phyloP scores from a whole-genome alignment of 768 basidiomycete genomes.

The Pleurotus pulmonarius region DNA sequence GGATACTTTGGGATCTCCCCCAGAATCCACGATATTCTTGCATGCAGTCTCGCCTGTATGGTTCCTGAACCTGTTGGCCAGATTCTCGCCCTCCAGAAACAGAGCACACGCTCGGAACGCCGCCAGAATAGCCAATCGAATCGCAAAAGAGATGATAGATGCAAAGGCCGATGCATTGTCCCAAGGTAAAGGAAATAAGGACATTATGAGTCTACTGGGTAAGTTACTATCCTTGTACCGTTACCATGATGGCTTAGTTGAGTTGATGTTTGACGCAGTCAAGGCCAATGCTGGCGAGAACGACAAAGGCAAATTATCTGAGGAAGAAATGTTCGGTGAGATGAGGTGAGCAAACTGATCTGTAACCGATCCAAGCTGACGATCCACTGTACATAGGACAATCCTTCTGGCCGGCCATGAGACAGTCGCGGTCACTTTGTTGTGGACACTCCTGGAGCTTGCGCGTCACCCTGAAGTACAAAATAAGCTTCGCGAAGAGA shows the following conservation, averaged over 20 bases:
- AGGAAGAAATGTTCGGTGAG: conserved; percentile 37
- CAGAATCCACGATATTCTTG: conserved; percentile 25
- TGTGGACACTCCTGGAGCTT: conserved; percentile 64
- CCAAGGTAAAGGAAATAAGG: conserved; percentile 46
- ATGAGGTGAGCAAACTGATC: conserved; percentile 20
- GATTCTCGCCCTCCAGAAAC: conserved; percentile 32
- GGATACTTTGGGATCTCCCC: conserved; percentile 27
- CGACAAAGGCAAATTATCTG: conserved; percentile 27
- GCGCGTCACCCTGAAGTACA: conserved; percentile 57
- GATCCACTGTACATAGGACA: conserved; percentile 23
- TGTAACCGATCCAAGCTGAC: too few species aligned
- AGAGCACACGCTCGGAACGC: conserved; percentile 44
- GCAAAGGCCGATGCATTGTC: conserved; percentile 43
- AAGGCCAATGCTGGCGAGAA: conserved; percentile 42
- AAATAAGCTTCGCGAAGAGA: conserved; percentile 56
- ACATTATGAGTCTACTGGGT: conserved; percentile 18
- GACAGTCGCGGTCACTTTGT: conserved; percentile 54
- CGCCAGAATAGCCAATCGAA: conserved; percentile 36
- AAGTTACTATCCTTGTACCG: conserved; percentile 12
- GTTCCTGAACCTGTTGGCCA: conserved; percentile 42
- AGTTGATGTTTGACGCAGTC: conserved; percentile 21
- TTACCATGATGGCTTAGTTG: neutral
- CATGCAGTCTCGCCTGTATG: conserved; percentile 34
- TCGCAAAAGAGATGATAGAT: conserved; percentile 43
- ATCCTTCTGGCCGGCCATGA: conserved; percentile 53